Evolutionary conservation across 305 asterid species (phyloP).

Genomic region (Withania somnifera): DNA sequence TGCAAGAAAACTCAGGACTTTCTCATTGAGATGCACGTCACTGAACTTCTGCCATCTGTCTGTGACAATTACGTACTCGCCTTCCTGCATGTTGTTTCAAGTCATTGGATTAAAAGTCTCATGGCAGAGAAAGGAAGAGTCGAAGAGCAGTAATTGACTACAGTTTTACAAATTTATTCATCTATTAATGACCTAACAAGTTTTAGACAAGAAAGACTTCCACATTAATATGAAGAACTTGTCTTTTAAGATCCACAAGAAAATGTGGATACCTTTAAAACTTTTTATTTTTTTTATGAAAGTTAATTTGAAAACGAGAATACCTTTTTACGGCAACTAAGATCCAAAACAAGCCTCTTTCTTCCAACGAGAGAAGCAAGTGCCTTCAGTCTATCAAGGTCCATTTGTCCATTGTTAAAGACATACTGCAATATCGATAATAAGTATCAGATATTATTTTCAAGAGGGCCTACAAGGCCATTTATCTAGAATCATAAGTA

Average conservation of each 20-base stretch:
- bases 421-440: conserved; percentile 48
- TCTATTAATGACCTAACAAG: background rate
- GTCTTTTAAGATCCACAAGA: background rate
- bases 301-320: background rate
- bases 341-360: conserved; percentile 77
- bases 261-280: background rate
- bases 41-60: conserved; percentile 97
- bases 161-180: background rate
- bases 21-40: conserved; percentile 56
- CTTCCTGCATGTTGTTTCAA: conserved; percentile 39
- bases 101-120: background rate
- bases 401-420: conserved; percentile 80
- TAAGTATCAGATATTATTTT: conserved; percentile 3
- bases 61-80: conserved; percentile 74
- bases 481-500: background rate
- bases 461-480: background rate
- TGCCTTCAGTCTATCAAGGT: conserved; percentile 67
- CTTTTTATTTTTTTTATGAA: background rate
- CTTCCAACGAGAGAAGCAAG: conserved; percentile 69
- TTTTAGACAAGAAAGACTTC: background rate
- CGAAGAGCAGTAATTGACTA: background rate
- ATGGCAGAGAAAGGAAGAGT: background rate
- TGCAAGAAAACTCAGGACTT: conserved; percentile 59
- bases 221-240: background rate
- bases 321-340: conserved; percentile 96